Base-by-base conservation (phyloP, 192 early-diverging fungal species). In the Coemansia aciculifera region DNA sequence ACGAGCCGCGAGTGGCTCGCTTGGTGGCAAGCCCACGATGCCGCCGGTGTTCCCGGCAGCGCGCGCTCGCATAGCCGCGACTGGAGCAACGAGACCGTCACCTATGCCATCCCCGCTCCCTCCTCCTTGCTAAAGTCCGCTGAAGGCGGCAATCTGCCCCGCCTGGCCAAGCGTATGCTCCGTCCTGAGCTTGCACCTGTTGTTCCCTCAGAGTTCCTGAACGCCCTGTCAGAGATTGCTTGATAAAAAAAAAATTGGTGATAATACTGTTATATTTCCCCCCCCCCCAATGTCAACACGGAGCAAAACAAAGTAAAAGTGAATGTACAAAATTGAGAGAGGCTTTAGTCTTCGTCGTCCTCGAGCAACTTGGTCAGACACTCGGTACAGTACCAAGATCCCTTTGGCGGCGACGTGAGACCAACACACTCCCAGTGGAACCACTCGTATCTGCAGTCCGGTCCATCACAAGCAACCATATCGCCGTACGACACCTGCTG, bases 341-440 rank as follows among this genome's bases (percentile, higher is more conserved):
- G 4, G 4, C 23, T 24, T 19, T 62, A 67, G 38, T 75, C 69
- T 13, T 65, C 78, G 59, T 72, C 74, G 10, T 81, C 73, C 15
- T 73, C 74, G 34, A 81, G 49, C 31, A 81, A 60, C 56, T 78
- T 78, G 39, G 67, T 67, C 46, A 86, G 52, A 27, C 83, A 84
- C 63, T 84, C 74, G 43, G 67, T 70, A 44, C 85, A 86, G 67
- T 86, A 84, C 85, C 85, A 86, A n/a, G 78, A 48, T 13, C 85
- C 85, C 68, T 85, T 74, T 49, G 85, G 85, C 32, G 84, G 75
- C 34, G 74, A 78, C 2, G 77, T 69, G 8, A 86, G 68, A 5
- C 85, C 85, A 8, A 86, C 85, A 37, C 85, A 86, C 46, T 79
- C 84, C 73, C 83, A 86, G 62, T 86, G 85, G 74, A 85, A 86